Percentiles rank a stretch among this genome's conserved stretches.
phyloP scores from a whole-genome alignment of 106 monocot species.

The Alisma plantagoaquatica region DNA sequence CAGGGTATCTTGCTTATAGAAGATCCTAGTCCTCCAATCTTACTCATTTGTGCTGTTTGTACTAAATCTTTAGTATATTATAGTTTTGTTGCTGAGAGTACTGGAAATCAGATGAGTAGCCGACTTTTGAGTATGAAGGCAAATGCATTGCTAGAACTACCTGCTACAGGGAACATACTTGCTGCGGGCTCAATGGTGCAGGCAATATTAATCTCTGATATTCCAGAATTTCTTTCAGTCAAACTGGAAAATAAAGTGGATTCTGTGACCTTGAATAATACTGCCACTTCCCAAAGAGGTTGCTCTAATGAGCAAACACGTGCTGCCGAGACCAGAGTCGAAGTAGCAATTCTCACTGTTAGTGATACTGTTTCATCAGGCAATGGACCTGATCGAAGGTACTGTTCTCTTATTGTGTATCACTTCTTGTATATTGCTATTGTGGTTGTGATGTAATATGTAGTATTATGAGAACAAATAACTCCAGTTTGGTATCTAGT shows the following conservation, averaged over 20 bases:
- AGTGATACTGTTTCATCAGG: conserved; percentile 92
- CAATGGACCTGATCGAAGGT: conserved; percentile 93
- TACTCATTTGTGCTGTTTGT: neutral
- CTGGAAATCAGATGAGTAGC: conserved; percentile 81
- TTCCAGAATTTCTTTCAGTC: conserved; percentile 26
- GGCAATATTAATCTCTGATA: conserved; percentile 74
- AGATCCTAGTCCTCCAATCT: neutral
- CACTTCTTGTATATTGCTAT: too few species aligned
- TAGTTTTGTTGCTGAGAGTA: conserved; percentile 93
- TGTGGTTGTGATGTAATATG: too few species aligned
- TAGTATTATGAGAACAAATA: too few species aligned
- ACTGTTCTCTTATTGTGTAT: too few species aligned
- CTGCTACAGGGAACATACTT: conserved; percentile 37
- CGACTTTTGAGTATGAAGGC: conserved; percentile 95
- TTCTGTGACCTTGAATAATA: conserved; percentile 1
- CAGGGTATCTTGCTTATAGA: conserved; percentile 40
- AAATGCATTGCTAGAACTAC: conserved; percentile 82
- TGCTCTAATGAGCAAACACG: neutral
- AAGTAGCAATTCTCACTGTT: conserved; percentile 95
- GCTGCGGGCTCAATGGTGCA: conserved; percentile 59
- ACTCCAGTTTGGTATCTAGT: too few species aligned
- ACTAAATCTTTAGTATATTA: neutral
- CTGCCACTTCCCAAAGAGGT: conserved; percentile 2
- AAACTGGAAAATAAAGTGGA: conserved; percentile 6
- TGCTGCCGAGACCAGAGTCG: conserved; percentile 28